Conservation (phyloP, 1,284 basidiomycete genomes). For the Naganishia sp. region DNA sequence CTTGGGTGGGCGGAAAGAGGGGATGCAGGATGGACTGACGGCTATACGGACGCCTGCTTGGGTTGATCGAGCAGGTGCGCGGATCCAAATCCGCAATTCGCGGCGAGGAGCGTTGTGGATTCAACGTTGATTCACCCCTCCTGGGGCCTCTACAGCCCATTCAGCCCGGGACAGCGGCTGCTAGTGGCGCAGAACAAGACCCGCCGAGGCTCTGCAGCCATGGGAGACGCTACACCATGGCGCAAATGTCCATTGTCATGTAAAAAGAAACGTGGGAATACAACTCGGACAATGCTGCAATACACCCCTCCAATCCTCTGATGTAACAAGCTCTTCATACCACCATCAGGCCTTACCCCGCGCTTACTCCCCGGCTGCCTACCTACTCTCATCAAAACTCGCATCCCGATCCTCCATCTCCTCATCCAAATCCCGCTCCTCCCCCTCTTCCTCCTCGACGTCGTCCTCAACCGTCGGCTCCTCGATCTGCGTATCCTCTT, state of each 20-base stretch:
- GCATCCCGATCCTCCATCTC: slow-evolving; percentile 31
- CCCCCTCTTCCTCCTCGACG: not conserved
- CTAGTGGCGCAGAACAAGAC: too few relatives aligned
- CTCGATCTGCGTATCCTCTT: slow-evolving; percentile 24
- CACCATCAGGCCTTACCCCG: too few relatives aligned
- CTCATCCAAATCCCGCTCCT: slow-evolving; percentile 25
- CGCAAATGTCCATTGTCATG: too few relatives aligned
- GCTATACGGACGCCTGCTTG: not conserved
- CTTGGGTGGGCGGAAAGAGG: not conserved
- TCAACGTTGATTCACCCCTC: too few relatives aligned
- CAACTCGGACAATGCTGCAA: not conserved
- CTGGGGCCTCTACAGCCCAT: too few relatives aligned
- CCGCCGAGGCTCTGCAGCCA: too few relatives aligned
- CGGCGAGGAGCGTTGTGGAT: too few relatives aligned
- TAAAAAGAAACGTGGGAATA: too few relatives aligned
- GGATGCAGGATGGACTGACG: not conserved
- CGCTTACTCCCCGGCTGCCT: not conserved
- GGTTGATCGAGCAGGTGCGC: not conserved
- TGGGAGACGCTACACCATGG: too few relatives aligned
- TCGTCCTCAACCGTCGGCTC: slow-evolving; percentile 4
- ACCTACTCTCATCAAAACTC: slow-evolving; percentile 2
- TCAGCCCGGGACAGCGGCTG: too few relatives aligned
- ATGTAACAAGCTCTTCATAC: too few relatives aligned
- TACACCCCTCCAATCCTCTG: too few relatives aligned
- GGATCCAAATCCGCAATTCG: slow-evolving; percentile 5